Evolutionary conservation across 1,284 basidiomycete genomes (phyloP), one percentile per base, ranked within the genome.

Genomic region (Apiotrichum laibachii): DNA sequence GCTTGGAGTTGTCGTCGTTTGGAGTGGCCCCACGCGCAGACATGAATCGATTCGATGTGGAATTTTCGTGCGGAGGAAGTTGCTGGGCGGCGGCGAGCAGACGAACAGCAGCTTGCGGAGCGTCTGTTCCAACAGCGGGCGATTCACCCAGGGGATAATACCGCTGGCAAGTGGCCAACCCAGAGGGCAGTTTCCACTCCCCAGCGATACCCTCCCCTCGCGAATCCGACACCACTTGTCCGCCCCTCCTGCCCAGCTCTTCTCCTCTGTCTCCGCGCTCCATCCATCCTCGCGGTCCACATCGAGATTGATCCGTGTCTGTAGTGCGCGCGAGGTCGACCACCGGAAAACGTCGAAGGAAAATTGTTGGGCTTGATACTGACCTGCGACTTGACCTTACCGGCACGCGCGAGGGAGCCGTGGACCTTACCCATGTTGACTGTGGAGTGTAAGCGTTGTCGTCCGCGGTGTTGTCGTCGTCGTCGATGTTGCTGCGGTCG

Each of bases 401-500:
- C 94, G 81, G 93, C 94, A 87, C 95, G 94, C 82, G 94, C 94
- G 83, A 98, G 92, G 79, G 94, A 97, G 82, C 95, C 94, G 90
- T 98, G 94, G 83, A 97, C 95, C 78, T 83, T 82, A 75, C 82
- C 82, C 82, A 82, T 83, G 52, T 61, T 77, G 76, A 62, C 66
- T 72, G 56, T 10, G 52, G 26, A 31, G 26, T 16, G 16, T n/a
- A 7, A 33, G 37, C 12, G 2, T 11, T 37, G 37, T 11, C 15
- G 3, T 43, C 18, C 26, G 26, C 4, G 7, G 26, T 4, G 40
- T 13, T n/a, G 19, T 46, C 22, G 40, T 47, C 35, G 51, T 19
- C 43, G 57, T 43, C 51, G 51, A 8, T 43, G 61, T 39, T 40
- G 37, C n/a, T 18, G 44, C 7, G 33, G 34, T 47, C 37, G 50